phyloP scores from a whole-genome alignment of 2,329 filamentous ascomycete species.

The Diaporthe ilicicola region DNA sequence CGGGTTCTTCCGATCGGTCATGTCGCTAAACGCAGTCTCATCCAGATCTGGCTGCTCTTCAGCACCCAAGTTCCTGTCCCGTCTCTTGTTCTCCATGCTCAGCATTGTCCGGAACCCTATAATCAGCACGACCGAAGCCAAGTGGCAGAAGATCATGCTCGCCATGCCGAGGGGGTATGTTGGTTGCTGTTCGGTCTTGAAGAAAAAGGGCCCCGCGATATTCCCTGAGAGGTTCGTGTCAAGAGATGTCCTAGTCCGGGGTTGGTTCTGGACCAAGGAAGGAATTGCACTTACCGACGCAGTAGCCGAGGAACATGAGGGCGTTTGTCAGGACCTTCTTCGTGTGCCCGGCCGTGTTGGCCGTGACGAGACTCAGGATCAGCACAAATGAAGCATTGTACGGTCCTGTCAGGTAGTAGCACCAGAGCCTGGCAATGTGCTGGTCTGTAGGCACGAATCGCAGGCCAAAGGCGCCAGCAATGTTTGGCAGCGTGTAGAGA shows the following conservation, averaged over 20 bases:
- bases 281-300: conserved; percentile 33
- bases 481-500: conserved; percentile 59
- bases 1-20: conserved; percentile 54
- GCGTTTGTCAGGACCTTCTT: conserved; percentile 36
- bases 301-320: conserved; percentile 25
- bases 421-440: conserved; percentile 57
- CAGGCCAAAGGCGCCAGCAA: conserved; percentile 62
- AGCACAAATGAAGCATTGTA: conserved; percentile 63
- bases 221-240: conserved; percentile 68
- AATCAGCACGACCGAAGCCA: conserved; percentile 56
- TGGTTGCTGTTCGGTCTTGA: conserved; percentile 64
- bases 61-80: conserved; percentile 46
- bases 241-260: not conserved
- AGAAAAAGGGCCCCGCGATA: conserved; percentile 68
- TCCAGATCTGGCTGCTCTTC: conserved; percentile 40
- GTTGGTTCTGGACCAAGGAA: conserved; percentile 32
- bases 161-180: conserved; percentile 69
- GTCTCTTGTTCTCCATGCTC: conserved; percentile 59
- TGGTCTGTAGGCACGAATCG: conserved; percentile 54
- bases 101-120: conserved; percentile 60
- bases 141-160: conserved; percentile 69
- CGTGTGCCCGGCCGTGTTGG: conserved; percentile 39
- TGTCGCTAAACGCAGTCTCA: conserved; percentile 49
- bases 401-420: conserved; percentile 63
- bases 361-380: conserved; percentile 44